Base-by-base conservation (phyloP, 306 rosid genomes). In the Arachis hypogaea region DNA sequence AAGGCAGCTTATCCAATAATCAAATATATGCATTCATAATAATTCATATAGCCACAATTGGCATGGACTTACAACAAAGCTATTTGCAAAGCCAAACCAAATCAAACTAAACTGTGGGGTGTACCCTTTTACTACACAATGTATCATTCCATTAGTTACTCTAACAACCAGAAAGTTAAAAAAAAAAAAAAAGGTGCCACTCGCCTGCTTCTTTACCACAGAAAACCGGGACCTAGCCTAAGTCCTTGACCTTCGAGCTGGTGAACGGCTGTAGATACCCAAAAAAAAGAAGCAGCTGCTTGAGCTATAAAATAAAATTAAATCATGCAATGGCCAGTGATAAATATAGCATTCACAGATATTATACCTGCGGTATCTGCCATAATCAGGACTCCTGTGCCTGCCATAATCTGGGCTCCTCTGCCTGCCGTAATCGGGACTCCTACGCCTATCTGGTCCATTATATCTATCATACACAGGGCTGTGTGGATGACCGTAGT, bases 401-500 rank as follows among this genome's bases (percentile, higher is more conserved):
- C 81, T 70, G 3, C 77, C 77, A 47, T 46, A 75, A 12, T 64
- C 86, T 4, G 86, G 86, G 22, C 86, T 83, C 60, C 76, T 76
- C 43, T 50, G 73, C 77, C 97, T 74, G 2, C 86, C 92, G 76
- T 85, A 88, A 36, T 78, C 88, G 11, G 87, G 92, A 74, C 92
- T 88, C 78, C 82, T 76, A 6, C 75, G 90, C 81, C 84, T 82
- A 41, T 52, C 83, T 7, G 97, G 90, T 68, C 92, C 97, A 71
- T 73, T 83, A 72, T 85, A 90, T 78, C 90, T 85, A 14, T 88
- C 98, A 82, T 91, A 86, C 54, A 69, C 83, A 65, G 98, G 92
- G 80, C 98, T 93, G 63, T 71, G 80, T 0, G 87, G 88, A 14
- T 86, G 92, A 33, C 98, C 99, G 70, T 95, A 95, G 69, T 90